Evolutionary conservation across 331 rosid genomes (phyloP).

Genomic region (Rosa hybrid): DNA sequence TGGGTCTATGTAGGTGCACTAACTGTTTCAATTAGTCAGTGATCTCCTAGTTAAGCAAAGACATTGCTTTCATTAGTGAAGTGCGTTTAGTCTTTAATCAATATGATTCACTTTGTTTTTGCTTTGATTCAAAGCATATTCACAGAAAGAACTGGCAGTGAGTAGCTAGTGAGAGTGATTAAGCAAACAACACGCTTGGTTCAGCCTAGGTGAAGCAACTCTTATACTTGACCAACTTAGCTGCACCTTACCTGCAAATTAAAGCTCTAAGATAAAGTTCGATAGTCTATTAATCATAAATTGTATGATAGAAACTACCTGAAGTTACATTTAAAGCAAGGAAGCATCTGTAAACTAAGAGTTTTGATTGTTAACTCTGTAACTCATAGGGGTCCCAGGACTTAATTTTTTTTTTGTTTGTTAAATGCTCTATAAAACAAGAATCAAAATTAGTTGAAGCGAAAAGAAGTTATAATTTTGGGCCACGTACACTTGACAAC

Average conservation of each 20-base stretch:
- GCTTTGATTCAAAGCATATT: constrained; percentile 47
- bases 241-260: constrained; percentile 17
- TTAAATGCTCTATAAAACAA: too few relatives aligned
- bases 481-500: too few relatives aligned
- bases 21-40: constrained; percentile 25
- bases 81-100: constrained; percentile 41
- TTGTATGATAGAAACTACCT: constrained; percentile 8
- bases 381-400: background rate
- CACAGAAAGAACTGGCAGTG: background rate
- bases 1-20: constrained; percentile 32
- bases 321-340: background rate
- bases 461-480: too few relatives aligned
- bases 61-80: constrained; percentile 36
- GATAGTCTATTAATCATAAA: constrained; percentile 16
- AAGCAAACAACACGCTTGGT: constrained; percentile 16
- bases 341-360: background rate
- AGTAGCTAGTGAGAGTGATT: constrained; percentile 27
- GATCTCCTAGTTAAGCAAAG: constrained; percentile 42
- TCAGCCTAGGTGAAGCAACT: background rate
- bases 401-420: too few relatives aligned
- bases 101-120: constrained; percentile 19
- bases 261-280: constrained; percentile 3
- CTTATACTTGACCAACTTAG: background rate
- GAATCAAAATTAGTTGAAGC: too few relatives aligned
- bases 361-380: background rate